Evolutionary conservation across 768 basidiomycete species (phyloP).

Genomic region (Porpolomopsis calyptriformis): DNA sequence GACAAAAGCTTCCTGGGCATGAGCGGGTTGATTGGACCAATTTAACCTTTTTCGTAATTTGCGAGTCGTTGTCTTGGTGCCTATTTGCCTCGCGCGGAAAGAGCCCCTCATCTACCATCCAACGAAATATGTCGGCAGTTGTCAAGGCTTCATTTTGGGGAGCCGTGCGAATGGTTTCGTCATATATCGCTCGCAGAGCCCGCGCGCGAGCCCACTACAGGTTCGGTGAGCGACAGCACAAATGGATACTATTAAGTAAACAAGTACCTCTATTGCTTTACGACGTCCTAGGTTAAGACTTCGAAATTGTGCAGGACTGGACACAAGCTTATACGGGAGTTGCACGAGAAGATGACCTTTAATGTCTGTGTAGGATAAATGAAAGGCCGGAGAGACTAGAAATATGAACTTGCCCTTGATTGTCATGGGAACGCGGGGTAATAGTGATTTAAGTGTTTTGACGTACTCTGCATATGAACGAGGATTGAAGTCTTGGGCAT

Average conservation of each 20-base stretch:
- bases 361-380: slow-evolving; percentile 14
- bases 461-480: slow-evolving; percentile 14
- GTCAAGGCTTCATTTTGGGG: slow-evolving; percentile 21
- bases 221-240: neutral
- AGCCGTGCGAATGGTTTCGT: slow-evolving; percentile 10
- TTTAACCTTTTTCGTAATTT: neutral
- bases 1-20: slow-evolving; percentile 1
- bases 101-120: slow-evolving; percentile 34
- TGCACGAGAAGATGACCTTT: slow-evolving; percentile 16
- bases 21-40: neutral
- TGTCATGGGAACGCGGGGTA: slow-evolving; percentile 34
- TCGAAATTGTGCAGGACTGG: slow-evolving; percentile 25
- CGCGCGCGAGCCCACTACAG: slow-evolving; percentile 38
- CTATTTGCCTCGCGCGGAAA: slow-evolving; percentile 18
- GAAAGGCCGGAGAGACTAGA: neutral
- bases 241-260: neutral
- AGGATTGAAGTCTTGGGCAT: neutral
- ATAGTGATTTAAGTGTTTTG: slow-evolving; percentile 22
- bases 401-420: slow-evolving; percentile 22
- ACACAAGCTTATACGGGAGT: slow-evolving; percentile 32
- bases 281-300: slow-evolving; percentile 32
- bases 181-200: slow-evolving; percentile 35
- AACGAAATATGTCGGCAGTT: slow-evolving; percentile 35
- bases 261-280: slow-evolving; percentile 41
- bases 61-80: neutral